A percentile compares a stretch with the other conserved stretches of the same genome.
Evolutionary conservation across 228 moss, liverwort and hornwort genomes (phyloP).

Genomic region (Sphagnum fallax): DNA sequence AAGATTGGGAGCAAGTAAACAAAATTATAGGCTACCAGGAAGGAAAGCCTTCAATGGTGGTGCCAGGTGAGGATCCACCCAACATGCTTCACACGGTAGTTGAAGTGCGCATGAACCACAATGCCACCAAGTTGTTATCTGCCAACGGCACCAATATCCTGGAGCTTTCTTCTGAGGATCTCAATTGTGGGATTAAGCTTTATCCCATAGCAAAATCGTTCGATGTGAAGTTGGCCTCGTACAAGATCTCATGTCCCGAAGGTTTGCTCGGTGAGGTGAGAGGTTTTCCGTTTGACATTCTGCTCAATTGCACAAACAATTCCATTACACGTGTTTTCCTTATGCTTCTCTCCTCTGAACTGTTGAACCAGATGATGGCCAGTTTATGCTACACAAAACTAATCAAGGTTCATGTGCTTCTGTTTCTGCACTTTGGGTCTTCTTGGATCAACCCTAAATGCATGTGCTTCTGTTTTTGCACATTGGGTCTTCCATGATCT

Average conservation of each 20-base stretch:
- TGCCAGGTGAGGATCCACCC: conserved; percentile 76
- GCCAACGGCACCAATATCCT: conserved; percentile 49
- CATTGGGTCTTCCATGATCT: too few species aligned
- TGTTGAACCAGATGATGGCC: too few species aligned
- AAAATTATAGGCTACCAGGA: conserved; percentile 74
- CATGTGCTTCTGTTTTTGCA: too few species aligned
- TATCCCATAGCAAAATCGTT: conserved; percentile 75
- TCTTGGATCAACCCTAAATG: too few species aligned
- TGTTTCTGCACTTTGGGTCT: too few species aligned
- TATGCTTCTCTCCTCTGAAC: too few species aligned
- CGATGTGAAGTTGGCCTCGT: conserved; percentile 55
- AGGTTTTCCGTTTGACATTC: neutral
- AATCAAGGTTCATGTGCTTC: too few species aligned
- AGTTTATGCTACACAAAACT: too few species aligned
- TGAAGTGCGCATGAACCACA: conserved; percentile 83
- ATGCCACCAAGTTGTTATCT: conserved; percentile 79
- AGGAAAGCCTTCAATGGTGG: conserved; percentile 59
- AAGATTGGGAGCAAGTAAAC: conserved; percentile 79
- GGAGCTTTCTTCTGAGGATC: conserved; percentile 72
- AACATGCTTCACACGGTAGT: conserved; percentile 86
- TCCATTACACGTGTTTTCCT: too few species aligned
- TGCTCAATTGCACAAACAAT: too few species aligned
- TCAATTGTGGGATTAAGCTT: conserved; percentile 66
- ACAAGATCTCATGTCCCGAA: conserved; percentile 77
- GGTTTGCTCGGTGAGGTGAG: conserved; percentile 85